Conservation (phyloP, 495 filamentous ascomycete genomes). For the Pseudevernia furfuracea region DNA sequence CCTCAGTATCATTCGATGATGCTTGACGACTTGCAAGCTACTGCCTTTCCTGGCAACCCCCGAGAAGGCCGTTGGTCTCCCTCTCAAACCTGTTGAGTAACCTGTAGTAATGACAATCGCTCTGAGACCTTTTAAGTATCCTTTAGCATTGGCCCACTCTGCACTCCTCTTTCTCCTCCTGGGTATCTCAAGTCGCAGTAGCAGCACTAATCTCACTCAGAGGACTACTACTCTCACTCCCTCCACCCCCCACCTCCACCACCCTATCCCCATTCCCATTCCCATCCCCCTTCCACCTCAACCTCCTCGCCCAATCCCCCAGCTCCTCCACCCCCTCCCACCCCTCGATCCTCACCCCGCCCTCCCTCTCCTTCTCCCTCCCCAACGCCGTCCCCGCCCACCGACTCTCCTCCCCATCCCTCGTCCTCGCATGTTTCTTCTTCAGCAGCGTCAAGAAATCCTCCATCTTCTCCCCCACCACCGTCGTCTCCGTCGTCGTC, state of each 20-base stretch:
- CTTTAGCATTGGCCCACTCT: background rate
- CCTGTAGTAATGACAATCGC: background rate
- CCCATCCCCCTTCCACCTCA: constrained; percentile 7
- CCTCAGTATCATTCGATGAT: too few species aligned
- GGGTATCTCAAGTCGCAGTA: constrained; percentile 7
- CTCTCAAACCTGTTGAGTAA: background rate
- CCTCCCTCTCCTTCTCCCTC: constrained; percentile 52
- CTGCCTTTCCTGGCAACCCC: background rate
- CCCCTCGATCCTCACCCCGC: constrained; percentile 63
- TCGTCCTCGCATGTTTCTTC: constrained; percentile 73
- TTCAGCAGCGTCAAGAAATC: constrained; percentile 71
- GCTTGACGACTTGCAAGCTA: background rate
- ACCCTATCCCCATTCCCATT: constrained; percentile 6
- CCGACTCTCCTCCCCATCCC: constrained; percentile 61
- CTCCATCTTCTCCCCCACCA: constrained; percentile 33
- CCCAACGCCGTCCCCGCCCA: constrained; percentile 76
- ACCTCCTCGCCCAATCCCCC: constrained; percentile 49
- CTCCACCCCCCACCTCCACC: constrained; percentile 3
- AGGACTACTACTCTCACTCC: constrained; percentile 22
- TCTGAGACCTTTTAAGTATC: background rate
- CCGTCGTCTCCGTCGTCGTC: too few species aligned
- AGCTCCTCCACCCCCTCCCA: constrained; percentile 54
- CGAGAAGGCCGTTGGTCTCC: background rate
- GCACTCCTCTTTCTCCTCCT: background rate
- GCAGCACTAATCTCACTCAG: constrained; percentile 21